These are phyloP conservation scores for Zoysia japonica DNA, from an alignment of 176 grass and related monocot genomes.

Conservation along the genomic window DNA sequence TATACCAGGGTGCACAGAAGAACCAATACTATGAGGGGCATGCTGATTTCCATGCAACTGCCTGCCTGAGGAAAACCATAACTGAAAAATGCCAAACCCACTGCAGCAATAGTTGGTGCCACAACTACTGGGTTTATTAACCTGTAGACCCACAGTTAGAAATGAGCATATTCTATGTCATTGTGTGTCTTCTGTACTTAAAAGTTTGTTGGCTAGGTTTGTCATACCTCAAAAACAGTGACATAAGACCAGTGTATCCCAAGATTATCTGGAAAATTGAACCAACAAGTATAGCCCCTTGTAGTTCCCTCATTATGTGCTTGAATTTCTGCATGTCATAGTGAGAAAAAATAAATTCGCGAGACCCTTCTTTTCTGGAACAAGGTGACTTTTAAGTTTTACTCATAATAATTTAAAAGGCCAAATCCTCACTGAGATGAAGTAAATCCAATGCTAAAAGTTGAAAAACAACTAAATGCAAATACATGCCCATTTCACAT, in stretches of 20 bases:
- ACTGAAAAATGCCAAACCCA: conserved; percentile 93
- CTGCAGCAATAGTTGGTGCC: conserved; percentile 83
- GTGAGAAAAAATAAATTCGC: conserved; percentile 12
- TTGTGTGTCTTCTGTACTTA: conserved; percentile 15
- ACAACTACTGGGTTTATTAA: conserved; percentile 98
- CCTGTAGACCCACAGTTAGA: conserved; percentile 46
- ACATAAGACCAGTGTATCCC: conserved; percentile 96
- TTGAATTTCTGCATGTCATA: conserved; percentile 91
- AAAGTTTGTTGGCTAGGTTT: not conserved
- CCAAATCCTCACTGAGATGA: conserved; percentile 1
- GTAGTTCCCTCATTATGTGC: conserved; percentile 98
- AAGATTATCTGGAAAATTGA: conserved; percentile 96
- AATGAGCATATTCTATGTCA: not conserved
- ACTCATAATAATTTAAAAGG: not conserved
- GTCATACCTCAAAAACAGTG: conserved; percentile 89
- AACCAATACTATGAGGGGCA: conserved; percentile 88
- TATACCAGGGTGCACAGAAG: conserved; percentile 94
- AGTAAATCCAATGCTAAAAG: conserved; percentile 18
- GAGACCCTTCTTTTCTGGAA: conserved; percentile 17
- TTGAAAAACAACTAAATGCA: conserved; percentile 10
- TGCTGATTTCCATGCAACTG: conserved; percentile 86
- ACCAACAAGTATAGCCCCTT: conserved; percentile 92
- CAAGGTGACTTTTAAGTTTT: conserved; percentile 21
- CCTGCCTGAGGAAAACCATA: conserved; percentile 99
- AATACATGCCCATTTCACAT: conserved; percentile 13